Percentiles rank a stretch among this genome's conserved stretches.
phyloP scores from a whole-genome alignment of 2,329 filamentous ascomycete species.

The Plectosphaerella plurivora region DNA sequence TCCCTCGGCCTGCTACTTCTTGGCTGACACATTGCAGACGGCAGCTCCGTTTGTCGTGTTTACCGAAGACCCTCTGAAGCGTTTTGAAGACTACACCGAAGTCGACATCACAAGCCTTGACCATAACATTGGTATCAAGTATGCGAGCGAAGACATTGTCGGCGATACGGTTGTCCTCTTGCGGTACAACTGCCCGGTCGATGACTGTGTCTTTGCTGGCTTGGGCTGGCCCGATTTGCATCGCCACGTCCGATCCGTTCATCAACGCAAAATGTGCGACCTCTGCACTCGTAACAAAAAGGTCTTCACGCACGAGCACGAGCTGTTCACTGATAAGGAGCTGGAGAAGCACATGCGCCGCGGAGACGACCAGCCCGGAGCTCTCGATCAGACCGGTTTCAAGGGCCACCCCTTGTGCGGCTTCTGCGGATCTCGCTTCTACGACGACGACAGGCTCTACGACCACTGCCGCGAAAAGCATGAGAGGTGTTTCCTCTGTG shows the following conservation, averaged over 20 bases:
- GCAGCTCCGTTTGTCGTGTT: constrained; percentile 83
- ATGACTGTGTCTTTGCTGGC: constrained; percentile 75
- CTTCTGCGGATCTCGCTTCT: constrained; percentile 89
- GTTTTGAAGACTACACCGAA: constrained; percentile 76
- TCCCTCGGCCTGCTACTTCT: background rate
- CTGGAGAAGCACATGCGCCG: constrained; percentile 83
- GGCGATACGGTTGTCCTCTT: constrained; percentile 86
- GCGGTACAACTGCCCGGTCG: constrained; percentile 91
- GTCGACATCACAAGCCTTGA: constrained; percentile 74
- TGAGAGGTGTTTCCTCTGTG: constrained; percentile 92
- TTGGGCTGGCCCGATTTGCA: constrained; percentile 55
- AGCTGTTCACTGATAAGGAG: constrained; percentile 78
- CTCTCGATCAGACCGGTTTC: constrained; percentile 90
- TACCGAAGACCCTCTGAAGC: constrained; percentile 77
- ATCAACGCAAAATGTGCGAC: constrained; percentile 88
- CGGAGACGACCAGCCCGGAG: constrained; percentile 87
- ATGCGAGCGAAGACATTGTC: constrained; percentile 82
- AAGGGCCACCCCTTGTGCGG: constrained; percentile 91
- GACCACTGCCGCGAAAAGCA: constrained; percentile 91
- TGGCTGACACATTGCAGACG: constrained; percentile 41
- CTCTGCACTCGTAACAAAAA: constrained; percentile 92
- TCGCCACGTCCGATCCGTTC: constrained; percentile 75
- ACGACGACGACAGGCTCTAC: constrained; percentile 93
- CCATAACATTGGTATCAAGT: constrained; percentile 84
- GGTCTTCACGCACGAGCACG: constrained; percentile 96